Evolutionary conservation across 495 filamentous ascomycete species (phyloP), one percentile per base, ranked within the genome.

Genomic region (Ascobolus immersus): DNA sequence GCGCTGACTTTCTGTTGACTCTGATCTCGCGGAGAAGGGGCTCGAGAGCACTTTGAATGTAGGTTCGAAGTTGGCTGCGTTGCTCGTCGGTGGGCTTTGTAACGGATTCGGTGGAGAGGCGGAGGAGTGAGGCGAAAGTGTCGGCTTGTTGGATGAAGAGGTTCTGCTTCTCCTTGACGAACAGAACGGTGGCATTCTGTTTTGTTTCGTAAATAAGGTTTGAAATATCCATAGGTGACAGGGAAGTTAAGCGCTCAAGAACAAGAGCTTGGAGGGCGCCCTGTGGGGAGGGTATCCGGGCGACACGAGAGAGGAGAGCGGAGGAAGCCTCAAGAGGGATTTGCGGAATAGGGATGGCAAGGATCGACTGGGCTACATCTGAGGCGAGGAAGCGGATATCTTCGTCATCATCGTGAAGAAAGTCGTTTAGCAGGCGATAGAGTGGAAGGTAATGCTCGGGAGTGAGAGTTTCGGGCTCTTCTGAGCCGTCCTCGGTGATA

Each of bases 161-260:
- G 38, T 96, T 96, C 41, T 84, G 78, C 43, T 86, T 80, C 53
- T 96, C 86, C 42, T 75, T 60, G 10, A 66, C 69, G 44, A 96
- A 96, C 0, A 96, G 55, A 2, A 73, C 61, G 19, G 65, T 69
- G 43, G 77, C 70, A 30, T 71, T 67, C 31, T 62, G 59, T 26
- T 62, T 44, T 15, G 65, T 61, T 15, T 59, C 43, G 0, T 45
- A 39, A 10, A 82, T 47, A 12, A 58, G 51, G 0, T 49, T 42
- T 3, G 52, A 51, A 0, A 74, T 61, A 0, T 63, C 39, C 20
- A 19, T 48, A 29, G 12, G 42, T 49, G 33, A 36, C n/a, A 29
- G 41, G 26, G 6, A 33, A 30, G 5, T 17, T 20, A 36, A 34
- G 20, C n/a, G 27, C 20, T 19, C 5, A 32, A 7, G 5, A 32